These are phyloP conservation scores for Trichoderma hamatum DNA, from an alignment of 2,329 filamentous ascomycete species.

Conservation along the genomic window DNA sequence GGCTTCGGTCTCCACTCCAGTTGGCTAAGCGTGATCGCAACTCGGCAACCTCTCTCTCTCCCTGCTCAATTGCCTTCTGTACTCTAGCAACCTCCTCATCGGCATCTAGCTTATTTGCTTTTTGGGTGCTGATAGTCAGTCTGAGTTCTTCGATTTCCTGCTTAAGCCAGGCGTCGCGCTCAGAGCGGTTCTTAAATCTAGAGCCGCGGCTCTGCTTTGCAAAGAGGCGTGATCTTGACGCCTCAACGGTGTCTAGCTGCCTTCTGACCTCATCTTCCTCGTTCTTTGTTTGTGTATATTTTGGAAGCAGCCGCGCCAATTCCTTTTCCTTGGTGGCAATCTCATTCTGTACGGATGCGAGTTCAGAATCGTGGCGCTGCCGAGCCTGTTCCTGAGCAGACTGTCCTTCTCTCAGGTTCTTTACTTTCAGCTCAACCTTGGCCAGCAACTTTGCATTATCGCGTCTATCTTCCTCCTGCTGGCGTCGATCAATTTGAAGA, in stretches of 20 bases:
- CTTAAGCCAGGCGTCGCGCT: conserved; percentile 82
- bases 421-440: conserved; percentile 83
- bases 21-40: conserved; percentile 76
- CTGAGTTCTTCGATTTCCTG: conserved; percentile 81
- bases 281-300: conserved; percentile 72
- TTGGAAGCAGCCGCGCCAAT: conserved; percentile 72
- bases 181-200: conserved; percentile 83
- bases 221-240: conserved; percentile 75
- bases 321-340: conserved; percentile 78
- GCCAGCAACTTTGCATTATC: conserved; percentile 79
- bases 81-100: conserved; percentile 79
- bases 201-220: conserved; percentile 89
- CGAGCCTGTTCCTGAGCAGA: conserved; percentile 74
- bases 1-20: conserved; percentile 73
- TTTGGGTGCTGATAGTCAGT: conserved; percentile 74
- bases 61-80: conserved; percentile 67
- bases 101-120: conserved; percentile 81
- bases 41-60: conserved; percentile 72
- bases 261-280: conserved; percentile 72
- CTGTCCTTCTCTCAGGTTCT: conserved; percentile 80
- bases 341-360: conserved; percentile 71
- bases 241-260: conserved; percentile 75
- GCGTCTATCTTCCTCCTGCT: conserved; percentile 87
- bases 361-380: conserved; percentile 69
- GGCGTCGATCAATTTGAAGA: conserved; percentile 78